Evolutionary conservation across 2,329 filamentous ascomycete species (phyloP).

Genomic region (Ophiostoma tasmaniense): DNA sequence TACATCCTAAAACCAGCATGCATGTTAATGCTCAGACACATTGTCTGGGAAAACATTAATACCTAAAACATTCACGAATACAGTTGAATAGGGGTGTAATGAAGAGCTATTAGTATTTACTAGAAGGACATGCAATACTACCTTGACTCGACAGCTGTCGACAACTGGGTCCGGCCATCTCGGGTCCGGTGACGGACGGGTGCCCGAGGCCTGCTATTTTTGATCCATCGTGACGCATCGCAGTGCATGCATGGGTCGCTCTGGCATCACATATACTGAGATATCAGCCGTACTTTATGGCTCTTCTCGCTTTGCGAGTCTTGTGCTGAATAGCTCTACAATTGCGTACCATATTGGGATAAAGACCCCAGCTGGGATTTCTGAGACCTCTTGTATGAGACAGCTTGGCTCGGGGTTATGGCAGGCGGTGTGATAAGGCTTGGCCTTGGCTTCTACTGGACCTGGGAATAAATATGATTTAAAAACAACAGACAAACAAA

Average conservation of each 20-base stretch:
- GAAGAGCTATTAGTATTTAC: too few relatives aligned
- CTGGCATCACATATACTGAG: background rate
- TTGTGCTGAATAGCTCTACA: background rate
- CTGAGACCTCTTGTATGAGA: background rate
- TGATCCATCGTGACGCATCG: background rate
- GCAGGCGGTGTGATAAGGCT: background rate
- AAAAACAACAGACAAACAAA: too few relatives aligned
- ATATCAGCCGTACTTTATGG: background rate
- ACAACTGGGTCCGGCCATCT: background rate
- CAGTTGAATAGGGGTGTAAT: background rate
- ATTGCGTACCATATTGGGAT: background rate
- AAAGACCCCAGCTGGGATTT: background rate
- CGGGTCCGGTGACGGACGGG: background rate
- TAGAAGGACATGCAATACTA: background rate
- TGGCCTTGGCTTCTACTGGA: background rate
- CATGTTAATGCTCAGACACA: background rate
- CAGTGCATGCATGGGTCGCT: background rate
- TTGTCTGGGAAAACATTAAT: background rate
- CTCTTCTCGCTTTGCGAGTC: background rate
- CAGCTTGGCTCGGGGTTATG: background rate
- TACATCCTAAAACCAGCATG: background rate
- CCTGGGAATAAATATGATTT: background rate
- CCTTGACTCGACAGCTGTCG: background rate
- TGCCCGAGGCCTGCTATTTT: background rate
- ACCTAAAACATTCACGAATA: background rate